phyloP scores from a whole-genome alignment of 805 yeast genomes.

The Starmera pachycereana region DNA sequence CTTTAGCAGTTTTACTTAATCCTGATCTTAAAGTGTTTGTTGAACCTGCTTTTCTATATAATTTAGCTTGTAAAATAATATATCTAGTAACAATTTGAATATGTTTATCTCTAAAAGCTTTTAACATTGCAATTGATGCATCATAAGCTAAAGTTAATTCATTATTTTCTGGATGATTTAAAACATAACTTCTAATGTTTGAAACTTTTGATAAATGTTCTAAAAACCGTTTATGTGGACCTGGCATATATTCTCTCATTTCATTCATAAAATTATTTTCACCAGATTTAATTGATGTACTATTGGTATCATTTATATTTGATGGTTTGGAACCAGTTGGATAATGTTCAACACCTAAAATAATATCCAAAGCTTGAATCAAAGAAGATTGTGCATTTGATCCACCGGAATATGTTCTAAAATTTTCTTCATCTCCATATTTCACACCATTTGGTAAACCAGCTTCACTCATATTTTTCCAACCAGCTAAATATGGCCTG shows the following conservation, averaged over 20 bases:
- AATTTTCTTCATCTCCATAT: constrained; percentile 56
- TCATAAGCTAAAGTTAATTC: constrained; percentile 69
- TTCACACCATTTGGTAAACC: constrained; percentile 74
- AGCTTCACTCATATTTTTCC: constrained; percentile 83
- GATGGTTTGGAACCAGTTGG: constrained; percentile 57
- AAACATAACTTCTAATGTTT: constrained; percentile 55
- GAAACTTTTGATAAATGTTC: constrained; percentile 46
- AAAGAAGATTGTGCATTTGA: constrained; percentile 90
- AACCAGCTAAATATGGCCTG: constrained; percentile 88
- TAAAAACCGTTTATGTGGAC: constrained; percentile 69
- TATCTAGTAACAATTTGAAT: constrained; percentile 88
- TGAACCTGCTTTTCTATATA: constrained; percentile 41
- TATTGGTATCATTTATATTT: constrained; percentile 8
- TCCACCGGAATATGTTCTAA: constrained; percentile 70
- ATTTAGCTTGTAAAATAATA: constrained; percentile 68
- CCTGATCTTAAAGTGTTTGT: constrained; percentile 55
- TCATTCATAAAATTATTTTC: constrained; percentile 55
- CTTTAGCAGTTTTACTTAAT: constrained; percentile 36
- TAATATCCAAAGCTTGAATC: constrained; percentile 75
- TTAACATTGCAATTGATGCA: constrained; percentile 81
- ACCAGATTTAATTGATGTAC: constrained; percentile 20
- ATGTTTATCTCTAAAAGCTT: constrained; percentile 84
- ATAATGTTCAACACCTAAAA: constrained; percentile 66
- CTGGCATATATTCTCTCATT: constrained; percentile 89
- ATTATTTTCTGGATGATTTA: constrained; percentile 29